Percentiles rank a stretch among this genome's conserved stretches.
Conservation (phyloP, 1,284 basidiomycete species). For the Papiliotrema terrestris region DNA sequence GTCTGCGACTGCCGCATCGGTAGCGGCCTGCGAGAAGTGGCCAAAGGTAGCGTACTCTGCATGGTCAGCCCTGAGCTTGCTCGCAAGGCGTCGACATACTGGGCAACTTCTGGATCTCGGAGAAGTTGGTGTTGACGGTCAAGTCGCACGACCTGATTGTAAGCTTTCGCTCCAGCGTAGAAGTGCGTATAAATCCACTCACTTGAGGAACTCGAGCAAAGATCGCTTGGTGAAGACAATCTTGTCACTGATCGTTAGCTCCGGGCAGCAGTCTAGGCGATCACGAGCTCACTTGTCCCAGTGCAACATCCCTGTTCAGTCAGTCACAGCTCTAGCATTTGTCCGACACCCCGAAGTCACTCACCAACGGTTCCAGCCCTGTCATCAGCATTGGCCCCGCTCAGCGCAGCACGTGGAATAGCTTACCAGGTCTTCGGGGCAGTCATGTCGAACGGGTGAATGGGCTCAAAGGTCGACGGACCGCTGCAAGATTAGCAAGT, state of each 20-base stretch:
- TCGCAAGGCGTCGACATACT: slow-evolving; percentile 21
- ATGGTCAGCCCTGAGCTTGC: background rate
- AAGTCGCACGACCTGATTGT: slow-evolving; percentile 37
- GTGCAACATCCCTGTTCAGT: slow-evolving; percentile 38
- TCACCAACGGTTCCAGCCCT: slow-evolving; percentile 20
- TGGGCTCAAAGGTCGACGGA: slow-evolving; percentile 42
- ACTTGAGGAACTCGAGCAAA: slow-evolving; percentile 50
- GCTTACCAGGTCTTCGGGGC: slow-evolving; percentile 47
- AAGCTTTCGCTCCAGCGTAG: slow-evolving; percentile 3
- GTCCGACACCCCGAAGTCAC: background rate
- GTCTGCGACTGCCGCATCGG: slow-evolving; percentile 47
- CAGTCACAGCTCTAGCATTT: background rate
- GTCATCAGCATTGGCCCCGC: background rate
- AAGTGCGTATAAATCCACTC: slow-evolving; percentile 5
- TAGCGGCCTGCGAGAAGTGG: slow-evolving; percentile 44
- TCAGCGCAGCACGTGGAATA: background rate
- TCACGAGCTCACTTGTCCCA: slow-evolving; percentile 43
- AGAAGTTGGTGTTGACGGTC: slow-evolving; percentile 47
- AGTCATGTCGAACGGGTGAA: slow-evolving; percentile 49
- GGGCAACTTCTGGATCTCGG: slow-evolving; percentile 46
- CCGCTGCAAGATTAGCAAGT: background rate
- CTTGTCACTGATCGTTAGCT: slow-evolving; percentile 38
- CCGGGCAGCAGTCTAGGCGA: background rate
- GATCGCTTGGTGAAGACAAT: slow-evolving; percentile 50
- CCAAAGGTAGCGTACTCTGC: slow-evolving; percentile 50